phyloP scores from a whole-genome alignment of 2,329 filamentous ascomycete species.

The Paraphoma sp. region DNA sequence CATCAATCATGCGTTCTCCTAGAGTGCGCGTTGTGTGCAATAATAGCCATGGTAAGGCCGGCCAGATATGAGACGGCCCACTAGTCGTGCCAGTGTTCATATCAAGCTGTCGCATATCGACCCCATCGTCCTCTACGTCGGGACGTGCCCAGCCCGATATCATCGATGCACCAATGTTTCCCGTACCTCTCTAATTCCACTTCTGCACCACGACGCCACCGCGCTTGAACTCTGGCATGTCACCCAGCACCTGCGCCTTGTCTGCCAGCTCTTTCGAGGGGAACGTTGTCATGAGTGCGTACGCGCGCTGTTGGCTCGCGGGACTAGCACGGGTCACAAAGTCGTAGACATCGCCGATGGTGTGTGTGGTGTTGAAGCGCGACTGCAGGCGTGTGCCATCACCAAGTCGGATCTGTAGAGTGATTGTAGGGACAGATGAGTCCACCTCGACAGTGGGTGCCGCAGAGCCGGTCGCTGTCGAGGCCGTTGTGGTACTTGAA shows the following conservation, averaged over 20 bases:
- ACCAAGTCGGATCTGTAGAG: slow-evolving; percentile 77
- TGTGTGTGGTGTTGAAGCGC: slow-evolving; percentile 81
- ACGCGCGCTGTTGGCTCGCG: slow-evolving; percentile 64
- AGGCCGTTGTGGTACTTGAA: slow-evolving; percentile 33
- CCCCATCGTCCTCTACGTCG: no score
- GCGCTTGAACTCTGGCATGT: slow-evolving; percentile 58
- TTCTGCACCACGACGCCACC: slow-evolving; percentile 64
- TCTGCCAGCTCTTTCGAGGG: slow-evolving; percentile 82
- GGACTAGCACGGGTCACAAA: slow-evolving; percentile 73
- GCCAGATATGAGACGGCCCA: neutral
- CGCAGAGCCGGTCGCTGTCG: slow-evolving; percentile 45
- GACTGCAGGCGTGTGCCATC: slow-evolving; percentile 79
- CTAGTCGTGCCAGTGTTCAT: neutral
- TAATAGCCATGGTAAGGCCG: no score
- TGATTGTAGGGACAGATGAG: slow-evolving; percentile 70
- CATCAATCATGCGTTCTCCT: neutral
- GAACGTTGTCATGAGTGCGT: slow-evolving; percentile 82
- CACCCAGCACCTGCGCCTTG: slow-evolving; percentile 58
- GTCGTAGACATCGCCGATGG: slow-evolving; percentile 76
- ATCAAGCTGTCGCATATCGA: no score
- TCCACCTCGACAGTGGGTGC: slow-evolving; percentile 62
- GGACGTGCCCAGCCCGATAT: no score
- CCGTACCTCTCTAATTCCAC: slow-evolving; percentile 48
- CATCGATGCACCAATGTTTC: neutral
- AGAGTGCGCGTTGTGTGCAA: neutral